Evolutionary conservation across 2,329 filamentous ascomycete genomes (phyloP).

Genomic region (Colletotrichum sp.): DNA sequence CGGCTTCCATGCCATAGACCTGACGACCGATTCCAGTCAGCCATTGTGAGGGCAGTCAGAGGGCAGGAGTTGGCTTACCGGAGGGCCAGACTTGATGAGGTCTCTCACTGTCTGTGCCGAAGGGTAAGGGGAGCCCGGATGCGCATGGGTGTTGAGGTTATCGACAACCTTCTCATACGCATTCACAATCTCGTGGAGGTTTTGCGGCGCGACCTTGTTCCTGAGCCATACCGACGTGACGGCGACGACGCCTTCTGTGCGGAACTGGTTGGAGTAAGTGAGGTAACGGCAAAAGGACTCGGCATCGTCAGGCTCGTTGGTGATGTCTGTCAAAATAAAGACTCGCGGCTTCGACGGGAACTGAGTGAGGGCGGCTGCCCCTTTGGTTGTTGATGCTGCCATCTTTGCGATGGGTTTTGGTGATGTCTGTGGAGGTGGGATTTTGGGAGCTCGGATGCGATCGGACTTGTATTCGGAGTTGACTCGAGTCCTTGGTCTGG

Average conservation of each 20-base stretch:
- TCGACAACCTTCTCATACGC: conserved; percentile 47
- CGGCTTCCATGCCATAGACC: conserved; percentile 37
- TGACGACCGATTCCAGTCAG: background rate
- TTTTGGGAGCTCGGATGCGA: background rate
- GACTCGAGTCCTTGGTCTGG: background rate
- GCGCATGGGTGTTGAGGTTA: conserved; percentile 54
- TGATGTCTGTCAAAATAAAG: conserved; percentile 48
- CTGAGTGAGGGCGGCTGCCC: background rate
- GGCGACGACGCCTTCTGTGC: conserved; percentile 50
- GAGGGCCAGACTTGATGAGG: conserved; percentile 42
- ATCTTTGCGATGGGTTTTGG: background rate
- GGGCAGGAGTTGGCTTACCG: conserved; percentile 23
- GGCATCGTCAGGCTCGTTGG: conserved; percentile 51
- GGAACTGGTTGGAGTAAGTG: conserved; percentile 50
- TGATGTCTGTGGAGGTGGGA: background rate
- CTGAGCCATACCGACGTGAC: conserved; percentile 51
- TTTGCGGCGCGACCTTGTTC: conserved; percentile 41
- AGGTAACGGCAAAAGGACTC: conserved; percentile 49
- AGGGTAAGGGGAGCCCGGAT: conserved; percentile 46
- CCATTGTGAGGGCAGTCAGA: background rate
- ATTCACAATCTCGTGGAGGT: conserved; percentile 48
- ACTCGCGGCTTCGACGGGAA: conserved; percentile 35
- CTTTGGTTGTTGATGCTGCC: background rate
- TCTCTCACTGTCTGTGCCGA: conserved; percentile 36
- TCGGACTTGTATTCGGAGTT: background rate